A percentile compares a stretch with the other conserved stretches of the same genome.
Conservation (phyloP, 163 green algal genomes). For the Scenedesmus sp. region DNA sequence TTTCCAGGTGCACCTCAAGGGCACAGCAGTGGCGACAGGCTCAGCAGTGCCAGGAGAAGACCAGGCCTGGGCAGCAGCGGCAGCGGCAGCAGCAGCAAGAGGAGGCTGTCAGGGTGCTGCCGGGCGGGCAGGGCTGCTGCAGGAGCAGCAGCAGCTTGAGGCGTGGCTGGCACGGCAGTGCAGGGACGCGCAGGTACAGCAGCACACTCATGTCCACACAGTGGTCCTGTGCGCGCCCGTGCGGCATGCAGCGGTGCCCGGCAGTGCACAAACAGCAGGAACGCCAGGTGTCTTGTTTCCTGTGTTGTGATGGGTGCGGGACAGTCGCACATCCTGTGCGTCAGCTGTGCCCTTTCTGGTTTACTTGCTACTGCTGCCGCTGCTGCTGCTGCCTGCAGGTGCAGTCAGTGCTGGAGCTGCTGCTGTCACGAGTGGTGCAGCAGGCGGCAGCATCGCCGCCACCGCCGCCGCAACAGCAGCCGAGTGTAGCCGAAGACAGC, state of each 20-base stretch:
- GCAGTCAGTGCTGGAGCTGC: not conserved
- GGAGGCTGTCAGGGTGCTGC: not conserved
- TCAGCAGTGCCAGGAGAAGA: constrained; percentile 2
- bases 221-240: too few species aligned
- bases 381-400: not conserved
- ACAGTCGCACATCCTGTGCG: too few species aligned
- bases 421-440: not conserved
- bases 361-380: not conserved
- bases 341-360: not conserved
- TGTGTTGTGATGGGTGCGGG: too few species aligned
- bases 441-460: not conserved
- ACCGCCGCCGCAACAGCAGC: not conserved
- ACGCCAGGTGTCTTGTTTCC: too few species aligned
- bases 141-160: constrained; percentile 10
- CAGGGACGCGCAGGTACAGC: too few species aligned
- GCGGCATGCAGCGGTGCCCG: too few species aligned
- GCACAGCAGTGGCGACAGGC: not conserved
- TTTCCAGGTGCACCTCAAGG: not conserved
- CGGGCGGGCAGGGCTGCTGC: not conserved
- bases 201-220: too few species aligned
- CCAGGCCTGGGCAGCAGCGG: not conserved
- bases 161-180: not conserved
- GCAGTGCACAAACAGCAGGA: too few species aligned
- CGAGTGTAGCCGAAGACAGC: not conserved
- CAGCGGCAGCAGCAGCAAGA: not conserved